These are phyloP conservation scores for Austroboletus festivus DNA, from an alignment of 768 basidiomycete genomes.

Conservation along the genomic window DNA sequence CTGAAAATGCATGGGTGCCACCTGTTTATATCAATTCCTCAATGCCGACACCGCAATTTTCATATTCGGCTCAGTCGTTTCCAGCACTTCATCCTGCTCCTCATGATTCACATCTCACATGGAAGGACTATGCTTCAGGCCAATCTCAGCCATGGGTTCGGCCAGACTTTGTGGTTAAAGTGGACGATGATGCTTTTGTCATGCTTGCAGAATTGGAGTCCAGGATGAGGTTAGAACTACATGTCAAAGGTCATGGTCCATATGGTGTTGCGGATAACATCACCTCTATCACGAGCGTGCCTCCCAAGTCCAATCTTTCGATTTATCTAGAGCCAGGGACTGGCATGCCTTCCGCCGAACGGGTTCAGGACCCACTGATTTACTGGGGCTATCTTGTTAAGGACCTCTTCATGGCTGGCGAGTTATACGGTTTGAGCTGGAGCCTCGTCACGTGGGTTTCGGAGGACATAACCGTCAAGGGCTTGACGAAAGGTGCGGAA, in stretches of 20 bases:
- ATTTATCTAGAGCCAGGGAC: background rate
- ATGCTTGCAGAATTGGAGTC: slow-evolving; percentile 94
- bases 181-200: slow-evolving; percentile 93
- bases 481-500: slow-evolving; percentile 75
- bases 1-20: slow-evolving; percentile 87
- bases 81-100: slow-evolving; percentile 60
- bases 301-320: background rate
- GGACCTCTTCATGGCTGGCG: slow-evolving; percentile 93
- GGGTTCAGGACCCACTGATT: slow-evolving; percentile 60
- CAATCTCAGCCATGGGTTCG: slow-evolving; percentile 66
- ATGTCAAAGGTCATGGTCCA: slow-evolving; percentile 37
- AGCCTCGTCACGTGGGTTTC: slow-evolving; percentile 85
- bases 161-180: slow-evolving; percentile 91
- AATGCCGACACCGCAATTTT: slow-evolving; percentile 45
- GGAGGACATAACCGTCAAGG: slow-evolving; percentile 65
- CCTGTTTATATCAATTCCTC: slow-evolving; percentile 57
- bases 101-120: slow-evolving; percentile 66
- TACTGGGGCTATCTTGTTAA: slow-evolving; percentile 93
- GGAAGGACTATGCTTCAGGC: slow-evolving; percentile 44
- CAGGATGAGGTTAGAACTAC: slow-evolving; percentile 75
- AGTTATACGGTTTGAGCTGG: slow-evolving; percentile 88
- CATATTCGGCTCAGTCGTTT: slow-evolving; percentile 61
- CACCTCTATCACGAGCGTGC: slow-evolving; percentile 3
- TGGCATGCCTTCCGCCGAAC: slow-evolving; percentile 4
- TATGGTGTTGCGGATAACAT: slow-evolving; percentile 17